Base-by-base conservation (phyloP, 2,329 filamentous ascomycete species). In the Gaeumannomyces tritici region DNA sequence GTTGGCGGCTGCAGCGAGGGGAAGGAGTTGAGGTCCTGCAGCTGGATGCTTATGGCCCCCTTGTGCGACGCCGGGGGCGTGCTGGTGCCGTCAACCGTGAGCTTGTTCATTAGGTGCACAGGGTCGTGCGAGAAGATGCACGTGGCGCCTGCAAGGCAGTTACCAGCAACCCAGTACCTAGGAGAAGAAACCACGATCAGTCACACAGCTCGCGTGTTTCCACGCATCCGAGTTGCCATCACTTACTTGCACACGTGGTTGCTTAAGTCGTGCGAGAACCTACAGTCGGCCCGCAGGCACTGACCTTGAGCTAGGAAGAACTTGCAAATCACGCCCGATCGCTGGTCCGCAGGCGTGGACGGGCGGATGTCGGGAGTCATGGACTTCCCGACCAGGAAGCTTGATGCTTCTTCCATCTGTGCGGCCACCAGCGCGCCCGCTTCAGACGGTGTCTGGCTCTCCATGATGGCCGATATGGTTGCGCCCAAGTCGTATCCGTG, bases 61-160 rank as follows among this genome's bases (percentile, higher is more conserved):
- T 83, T 81, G 64, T 85, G 83, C 6, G 80, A 73, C 21, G 88
- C 73, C n/a, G 88, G 84, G 61, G 87, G 84, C 54, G 87, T 88
- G 68, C 80, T 80, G 63, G 83, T 79, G 57, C 86, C 90, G 65
- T 90, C 89, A 18, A 97, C 76, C 35, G 82, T 86, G 66, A 99
- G 83, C 68, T 90, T 90, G 70, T 89, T 91, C 76, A 96, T 86
- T 18, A 97, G 83, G 67, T 91, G 85, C 1, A 92, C 86, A 2
- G 95, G 95, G 69, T 99, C 95, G 74, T 99, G 95, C 18, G 93
- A 98, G 77, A 99, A 99, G 64, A 96, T 91, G 74, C 95, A 99
- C 3, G 91, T 93, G 63, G 92, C 89, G 47, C 95, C 93, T 26
- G 95, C 95, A 42, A 99, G 83, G 72, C 95, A 99, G 70, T 93